A percentile compares a stretch with the other conserved stretches of the same genome.
phyloP scores from a whole-genome alignment of 2,329 filamentous ascomycete genomes.

The Byssochlamys sp. region DNA sequence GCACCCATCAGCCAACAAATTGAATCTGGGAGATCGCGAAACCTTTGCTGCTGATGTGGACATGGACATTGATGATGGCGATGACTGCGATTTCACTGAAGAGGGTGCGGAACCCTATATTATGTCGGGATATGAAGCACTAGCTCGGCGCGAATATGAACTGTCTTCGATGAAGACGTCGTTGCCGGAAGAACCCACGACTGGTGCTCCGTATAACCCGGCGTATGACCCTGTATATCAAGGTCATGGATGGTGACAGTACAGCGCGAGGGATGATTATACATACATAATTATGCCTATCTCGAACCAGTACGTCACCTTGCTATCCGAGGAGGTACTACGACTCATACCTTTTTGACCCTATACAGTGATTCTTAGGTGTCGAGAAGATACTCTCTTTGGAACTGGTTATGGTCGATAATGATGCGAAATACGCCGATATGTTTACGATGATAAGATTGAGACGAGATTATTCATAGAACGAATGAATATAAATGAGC shows the following conservation, averaged over 20 bases:
- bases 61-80: slow-evolving; percentile 18
- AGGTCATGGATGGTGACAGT: slow-evolving; percentile 31
- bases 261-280: slow-evolving; percentile 22
- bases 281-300: slow-evolving; percentile 30
- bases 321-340: slow-evolving; percentile 11
- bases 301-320: slow-evolving; percentile 25
- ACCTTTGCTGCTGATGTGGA: slow-evolving; percentile 37
- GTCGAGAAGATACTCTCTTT: too few relatives aligned
- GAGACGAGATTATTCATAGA: too few relatives aligned
- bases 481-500: too few relatives aligned
- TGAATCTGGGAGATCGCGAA: neutral
- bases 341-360: neutral
- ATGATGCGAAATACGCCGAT: too few relatives aligned
- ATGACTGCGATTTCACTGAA: slow-evolving; percentile 20
- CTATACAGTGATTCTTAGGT: too few relatives aligned
- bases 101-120: slow-evolving; percentile 76
- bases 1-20: neutral
- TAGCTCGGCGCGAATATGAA: slow-evolving; percentile 56
- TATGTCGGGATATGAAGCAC: slow-evolving; percentile 64
- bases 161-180: slow-evolving; percentile 2
- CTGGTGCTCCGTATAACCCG: slow-evolving; percentile 23
- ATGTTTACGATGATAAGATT: too few relatives aligned
- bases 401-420: too few relatives aligned
- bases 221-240: slow-evolving; percentile 36
- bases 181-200: slow-evolving; percentile 18